These are phyloP conservation scores for Conidiobolus incongruus DNA, from an alignment of 371 early-diverging fungal species.

Conservation along the genomic window DNA sequence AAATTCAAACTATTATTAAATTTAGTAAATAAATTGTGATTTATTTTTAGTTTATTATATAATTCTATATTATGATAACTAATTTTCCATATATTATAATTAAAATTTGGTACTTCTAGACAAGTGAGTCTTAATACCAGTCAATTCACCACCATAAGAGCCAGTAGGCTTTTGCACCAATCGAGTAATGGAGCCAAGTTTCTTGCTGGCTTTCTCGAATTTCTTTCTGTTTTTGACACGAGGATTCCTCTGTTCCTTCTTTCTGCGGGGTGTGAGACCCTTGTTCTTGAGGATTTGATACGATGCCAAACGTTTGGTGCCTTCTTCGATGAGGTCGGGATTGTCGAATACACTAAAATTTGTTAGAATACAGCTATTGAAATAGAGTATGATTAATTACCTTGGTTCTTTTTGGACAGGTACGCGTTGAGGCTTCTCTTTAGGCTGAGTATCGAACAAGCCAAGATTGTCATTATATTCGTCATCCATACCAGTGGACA, in stretches of 20 bases:
- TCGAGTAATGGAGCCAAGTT: constrained; percentile 49
- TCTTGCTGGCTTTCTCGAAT: constrained; percentile 79
- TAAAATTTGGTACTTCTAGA: constrained; percentile 50
- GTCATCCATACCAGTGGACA: constrained; percentile 4
- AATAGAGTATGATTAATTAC: constrained; percentile 15
- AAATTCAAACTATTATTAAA: too few species aligned
- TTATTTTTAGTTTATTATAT: too few species aligned
- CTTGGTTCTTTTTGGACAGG: constrained; percentile 19
- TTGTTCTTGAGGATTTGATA: constrained; percentile 88
- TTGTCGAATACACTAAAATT: constrained; percentile 3
- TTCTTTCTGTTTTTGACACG: constrained; percentile 80
- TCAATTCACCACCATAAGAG: constrained; percentile 75
- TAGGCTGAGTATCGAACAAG: constrained; percentile 11
- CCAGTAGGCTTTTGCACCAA: constrained; percentile 34
- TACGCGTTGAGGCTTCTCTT: constrained; percentile 20
- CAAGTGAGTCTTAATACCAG: constrained; percentile 79
- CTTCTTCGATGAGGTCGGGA: constrained; percentile 16
- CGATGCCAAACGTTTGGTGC: constrained; percentile 54
- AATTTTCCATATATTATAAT: background rate
- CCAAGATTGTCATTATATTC: constrained; percentile 7
- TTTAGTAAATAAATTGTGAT: too few species aligned
- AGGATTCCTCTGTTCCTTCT: constrained; percentile 85
- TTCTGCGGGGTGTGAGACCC: constrained; percentile 81
- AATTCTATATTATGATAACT: too few species aligned
- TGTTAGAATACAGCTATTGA: background rate